Percentiles rank a stretch among this genome's conserved stretches.
phyloP scores from a whole-genome alignment of 164 flowering plant genomes.

The Warburgia ugandensis region DNA sequence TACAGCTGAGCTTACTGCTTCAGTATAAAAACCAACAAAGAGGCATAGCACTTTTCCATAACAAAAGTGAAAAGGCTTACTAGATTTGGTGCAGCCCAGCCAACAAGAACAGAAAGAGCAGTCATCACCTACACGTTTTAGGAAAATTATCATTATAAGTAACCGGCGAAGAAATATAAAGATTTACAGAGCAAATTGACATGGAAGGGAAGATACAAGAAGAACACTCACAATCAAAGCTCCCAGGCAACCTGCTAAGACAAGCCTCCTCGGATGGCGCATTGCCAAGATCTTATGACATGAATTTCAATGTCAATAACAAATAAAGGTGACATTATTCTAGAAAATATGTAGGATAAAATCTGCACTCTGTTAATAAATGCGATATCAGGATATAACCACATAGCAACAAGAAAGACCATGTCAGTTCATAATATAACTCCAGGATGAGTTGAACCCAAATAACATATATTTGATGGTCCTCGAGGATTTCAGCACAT shows the following conservation, averaged over 20 bases:
- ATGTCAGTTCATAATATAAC: no score
- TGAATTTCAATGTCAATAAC: not conserved
- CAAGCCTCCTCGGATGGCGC: slow-evolving; percentile 94
- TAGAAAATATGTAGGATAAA: no score
- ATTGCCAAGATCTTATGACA: slow-evolving; percentile 83
- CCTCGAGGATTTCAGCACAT: no score
- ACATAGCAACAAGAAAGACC: no score
- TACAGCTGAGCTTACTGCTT: no score
- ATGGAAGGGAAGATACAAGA: not conserved
- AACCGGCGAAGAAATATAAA: not conserved
- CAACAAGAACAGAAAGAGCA: slow-evolving; percentile 74
- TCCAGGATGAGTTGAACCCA: no score
- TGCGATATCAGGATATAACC: no score
- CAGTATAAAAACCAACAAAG: not conserved
- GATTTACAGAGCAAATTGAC: not conserved
- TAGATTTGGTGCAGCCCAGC: slow-evolving; percentile 98
- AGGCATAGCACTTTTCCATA: not conserved
- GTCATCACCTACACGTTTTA: slow-evolving; percentile 69
- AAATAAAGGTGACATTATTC: not conserved
- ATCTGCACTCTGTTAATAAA: no score
- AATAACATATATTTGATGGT: no score
- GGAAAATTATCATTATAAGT: not conserved
- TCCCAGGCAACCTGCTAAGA: slow-evolving; percentile 78
- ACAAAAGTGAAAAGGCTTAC: slow-evolving; percentile 27
- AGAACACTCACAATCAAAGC: slow-evolving; percentile 69